Evolutionary conservation across 108 stramenopile genomes (phyloP), one percentile per base, ranked within the genome.

Genomic region (Chaetoceros tenuissimus): DNA sequence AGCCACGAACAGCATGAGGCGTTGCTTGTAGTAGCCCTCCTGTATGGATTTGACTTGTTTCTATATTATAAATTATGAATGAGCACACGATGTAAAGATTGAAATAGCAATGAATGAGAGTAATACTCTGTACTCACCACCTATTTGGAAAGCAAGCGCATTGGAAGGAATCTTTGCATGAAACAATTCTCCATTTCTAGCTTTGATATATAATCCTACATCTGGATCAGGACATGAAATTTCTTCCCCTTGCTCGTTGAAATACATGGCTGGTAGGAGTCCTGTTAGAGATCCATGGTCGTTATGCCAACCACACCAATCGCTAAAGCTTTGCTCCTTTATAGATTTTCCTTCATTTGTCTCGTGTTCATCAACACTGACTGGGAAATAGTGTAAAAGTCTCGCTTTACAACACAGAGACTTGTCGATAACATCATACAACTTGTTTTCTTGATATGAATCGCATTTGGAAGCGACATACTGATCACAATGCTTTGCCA

Each of bases 271-370:
- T 20, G 89, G 81, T 1, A 89, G 46, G 19, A 95, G 68, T 7
- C 89, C 94, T 24, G 97, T 98, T 20, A 98, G 62, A 16, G 82
- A 89, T n/a, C 94, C 89, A 66, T 82, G 81, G 58, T 87, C 85
- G 19, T 80, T 87, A 53, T 82, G 81, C 94, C 94, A 96, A 45
- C 97, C 95, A 60, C 97, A 98, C 97, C 97, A 98, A 54, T 71
- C 58, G 30, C 67, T 73, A 28, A 77, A 78, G 27, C 64, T 34
- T 2, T 31, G 52, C 21, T 28, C 62, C 19, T 54, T 59, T 25
- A 19, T 48, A n/a, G 26, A 30, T 40, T 48, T 27, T 16, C 45
- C 46, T 22, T 58, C 28, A 34, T 28, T 34, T 17, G 40, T 49
- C 1, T 58, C 55, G 3, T 24, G 45, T 22, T 20, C 43, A 13